Conservation (phyloP, 441 rosid species). For the Gossypium davidsonii region DNA sequence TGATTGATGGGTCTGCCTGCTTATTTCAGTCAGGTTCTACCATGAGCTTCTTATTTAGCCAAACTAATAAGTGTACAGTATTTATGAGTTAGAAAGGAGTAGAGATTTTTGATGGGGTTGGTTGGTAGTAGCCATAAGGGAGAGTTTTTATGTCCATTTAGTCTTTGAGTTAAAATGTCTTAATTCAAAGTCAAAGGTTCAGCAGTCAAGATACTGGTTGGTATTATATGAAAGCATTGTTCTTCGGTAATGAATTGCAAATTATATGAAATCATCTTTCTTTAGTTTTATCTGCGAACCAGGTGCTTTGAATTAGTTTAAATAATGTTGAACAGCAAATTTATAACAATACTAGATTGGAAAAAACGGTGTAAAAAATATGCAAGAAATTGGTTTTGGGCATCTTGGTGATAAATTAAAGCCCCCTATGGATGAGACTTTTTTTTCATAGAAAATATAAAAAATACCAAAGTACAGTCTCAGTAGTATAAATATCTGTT, state of each 20-base stretch:
- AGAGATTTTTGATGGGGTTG: neutral
- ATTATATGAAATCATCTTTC: neutral
- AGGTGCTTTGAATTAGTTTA: neutral
- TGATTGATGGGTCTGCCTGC: slow-evolving; percentile 25
- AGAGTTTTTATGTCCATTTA: slow-evolving; percentile 7
- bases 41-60: slow-evolving; percentile 16
- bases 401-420: too few species aligned
- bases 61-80: slow-evolving; percentile 15
- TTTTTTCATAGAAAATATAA: too few species aligned
- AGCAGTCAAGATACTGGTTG: neutral
- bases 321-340: neutral
- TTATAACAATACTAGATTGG: neutral
- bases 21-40: slow-evolving; percentile 28
- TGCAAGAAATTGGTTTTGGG: too few species aligned
- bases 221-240: neutral
- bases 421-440: too few species aligned
- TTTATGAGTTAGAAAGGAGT: neutral
- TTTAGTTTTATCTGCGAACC: neutral
- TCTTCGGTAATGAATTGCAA: neutral
- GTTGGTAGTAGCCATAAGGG: neutral
- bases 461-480: too few species aligned
- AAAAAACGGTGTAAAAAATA: too few species aligned
- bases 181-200: neutral
- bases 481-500: too few species aligned
- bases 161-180: neutral